These are phyloP conservation scores for Aspergillus neotritici DNA, from an alignment of 2,329 filamentous ascomycete genomes.

Conservation along the genomic window DNA sequence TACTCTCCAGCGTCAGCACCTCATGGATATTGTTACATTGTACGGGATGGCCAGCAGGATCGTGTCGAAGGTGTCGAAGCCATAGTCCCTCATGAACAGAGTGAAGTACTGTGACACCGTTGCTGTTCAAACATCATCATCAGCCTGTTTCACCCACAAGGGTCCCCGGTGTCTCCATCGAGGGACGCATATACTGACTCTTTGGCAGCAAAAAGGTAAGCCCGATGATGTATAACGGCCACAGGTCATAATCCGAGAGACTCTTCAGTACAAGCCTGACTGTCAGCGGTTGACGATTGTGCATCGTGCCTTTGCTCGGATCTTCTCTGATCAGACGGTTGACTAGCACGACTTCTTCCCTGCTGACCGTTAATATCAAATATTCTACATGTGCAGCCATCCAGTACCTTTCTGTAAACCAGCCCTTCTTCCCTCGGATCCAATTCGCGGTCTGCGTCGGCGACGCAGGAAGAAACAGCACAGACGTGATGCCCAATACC, in stretches of 20 bases:
- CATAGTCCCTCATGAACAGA: conserved; percentile 42
- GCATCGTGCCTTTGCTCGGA: conserved; percentile 52
- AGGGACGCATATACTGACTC: conserved; percentile 6
- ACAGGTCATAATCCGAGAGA: conserved; percentile 51
- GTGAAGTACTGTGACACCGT: conserved; percentile 27
- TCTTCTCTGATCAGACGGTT: conserved; percentile 53
- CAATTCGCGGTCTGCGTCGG: conserved; percentile 52
- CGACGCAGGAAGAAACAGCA: conserved; percentile 53
- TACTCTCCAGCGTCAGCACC: not conserved
- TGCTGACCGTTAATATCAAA: not conserved
- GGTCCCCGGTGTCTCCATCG: too few relatives aligned
- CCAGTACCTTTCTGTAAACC: conserved; percentile 52
- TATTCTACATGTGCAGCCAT: not conserved
- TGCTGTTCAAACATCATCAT: conserved; percentile 7
- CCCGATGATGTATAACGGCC: conserved; percentile 48
- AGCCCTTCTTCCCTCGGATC: conserved; percentile 44
- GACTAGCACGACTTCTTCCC: conserved; percentile 62
- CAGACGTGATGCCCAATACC: conserved; percentile 21
- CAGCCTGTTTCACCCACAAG: too few relatives aligned
- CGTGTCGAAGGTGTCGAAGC: conserved; percentile 51
- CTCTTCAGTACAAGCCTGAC: conserved; percentile 45
- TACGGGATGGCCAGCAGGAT: conserved; percentile 54
- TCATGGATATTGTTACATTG: conserved; percentile 44
- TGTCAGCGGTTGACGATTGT: conserved; percentile 49
- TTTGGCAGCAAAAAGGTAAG: conserved; percentile 33